A percentile compares a stretch with the other conserved stretches of the same genome.
These are phyloP conservation scores for Pyrenophora graminea DNA, from an alignment of 2,329 filamentous ascomycete species.

Conservation along the genomic window DNA sequence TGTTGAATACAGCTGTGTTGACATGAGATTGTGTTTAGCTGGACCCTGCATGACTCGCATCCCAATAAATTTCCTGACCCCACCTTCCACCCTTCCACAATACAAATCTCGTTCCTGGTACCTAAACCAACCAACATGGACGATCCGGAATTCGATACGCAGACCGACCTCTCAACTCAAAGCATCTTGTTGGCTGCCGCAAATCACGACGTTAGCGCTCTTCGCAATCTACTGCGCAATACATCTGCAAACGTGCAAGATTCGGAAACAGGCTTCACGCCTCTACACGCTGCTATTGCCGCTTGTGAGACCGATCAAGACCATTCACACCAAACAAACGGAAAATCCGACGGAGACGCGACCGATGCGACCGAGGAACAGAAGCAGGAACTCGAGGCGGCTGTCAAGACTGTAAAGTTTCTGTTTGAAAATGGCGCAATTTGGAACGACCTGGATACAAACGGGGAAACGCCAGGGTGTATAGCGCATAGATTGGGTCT, in stretches of 20 bases:
- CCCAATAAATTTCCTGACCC: conserved; percentile 16
- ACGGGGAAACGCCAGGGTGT: conserved; percentile 90
- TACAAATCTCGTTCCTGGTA: neutral
- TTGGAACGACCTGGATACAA: conserved; percentile 91
- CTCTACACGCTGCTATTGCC: conserved; percentile 88
- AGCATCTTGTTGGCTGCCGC: conserved; percentile 68
- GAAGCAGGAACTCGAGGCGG: conserved; percentile 55
- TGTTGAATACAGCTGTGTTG: no score
- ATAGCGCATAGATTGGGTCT: conserved; percentile 73
- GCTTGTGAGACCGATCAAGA: conserved; percentile 50
- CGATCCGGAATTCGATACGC: conserved; percentile 40
- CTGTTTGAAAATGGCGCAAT: conserved; percentile 88
- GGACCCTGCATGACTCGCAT: conserved; percentile 17
- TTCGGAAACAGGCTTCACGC: conserved; percentile 80
- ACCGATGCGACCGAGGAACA: conserved; percentile 35
- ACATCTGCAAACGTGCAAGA: conserved; percentile 77
- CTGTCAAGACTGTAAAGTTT: conserved; percentile 70
- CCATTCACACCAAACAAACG: conserved; percentile 39
- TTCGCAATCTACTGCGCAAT: conserved; percentile 70
- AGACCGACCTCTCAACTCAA: conserved; percentile 56
- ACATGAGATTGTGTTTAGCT: neutral
- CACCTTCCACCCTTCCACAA: conserved; percentile 1
- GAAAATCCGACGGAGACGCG: conserved; percentile 28
- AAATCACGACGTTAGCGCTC: conserved; percentile 67
- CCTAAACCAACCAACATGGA: conserved; percentile 27